Percentiles rank a stretch among this genome's conserved stretches.
phyloP scores from a whole-genome alignment of 2,329 filamentous ascomycete species.

The Pestalotiopsis sp. region DNA sequence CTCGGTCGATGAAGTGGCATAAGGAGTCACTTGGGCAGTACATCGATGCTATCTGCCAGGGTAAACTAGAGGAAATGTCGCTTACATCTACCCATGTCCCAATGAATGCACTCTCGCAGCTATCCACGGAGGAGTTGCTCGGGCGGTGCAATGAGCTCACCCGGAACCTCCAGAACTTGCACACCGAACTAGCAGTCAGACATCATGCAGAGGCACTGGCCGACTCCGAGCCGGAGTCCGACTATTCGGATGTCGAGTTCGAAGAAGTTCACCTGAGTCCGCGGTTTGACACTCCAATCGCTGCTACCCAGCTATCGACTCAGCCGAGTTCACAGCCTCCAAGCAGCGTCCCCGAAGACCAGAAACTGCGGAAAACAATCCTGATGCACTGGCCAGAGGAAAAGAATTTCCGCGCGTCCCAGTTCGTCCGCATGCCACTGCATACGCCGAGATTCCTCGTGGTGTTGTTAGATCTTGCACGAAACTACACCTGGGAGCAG shows the following conservation, averaged over 20 bases:
- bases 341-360: not conserved
- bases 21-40: not conserved
- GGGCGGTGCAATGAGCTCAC: conserved; percentile 8
- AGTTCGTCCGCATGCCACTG: not conserved
- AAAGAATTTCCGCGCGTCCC: not conserved
- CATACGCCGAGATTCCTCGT: conserved; percentile 5
- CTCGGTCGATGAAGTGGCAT: conserved; percentile 5
- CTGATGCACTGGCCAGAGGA: not conserved
- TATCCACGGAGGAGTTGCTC: not conserved
- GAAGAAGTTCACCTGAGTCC: not conserved
- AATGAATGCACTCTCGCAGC: not conserved
- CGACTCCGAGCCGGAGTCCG: not conserved
- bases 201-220: not conserved
- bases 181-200: not conserved
- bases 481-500: conserved; percentile 7
- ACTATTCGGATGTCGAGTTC: conserved; percentile 4
- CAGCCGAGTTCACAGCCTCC: not conserved
- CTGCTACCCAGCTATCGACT: not conserved
- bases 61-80: not conserved
- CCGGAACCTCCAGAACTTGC: conserved; percentile 1
- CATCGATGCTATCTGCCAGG: conserved; percentile 9
- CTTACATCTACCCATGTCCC: not conserved
- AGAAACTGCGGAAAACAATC: not conserved
- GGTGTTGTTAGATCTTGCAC: conserved; percentile 2
- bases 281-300: not conserved